Evolutionary conservation across 495 filamentous ascomycete genomes (phyloP).

Genomic region (Aspergillus sclerotiicarbonarius): DNA sequence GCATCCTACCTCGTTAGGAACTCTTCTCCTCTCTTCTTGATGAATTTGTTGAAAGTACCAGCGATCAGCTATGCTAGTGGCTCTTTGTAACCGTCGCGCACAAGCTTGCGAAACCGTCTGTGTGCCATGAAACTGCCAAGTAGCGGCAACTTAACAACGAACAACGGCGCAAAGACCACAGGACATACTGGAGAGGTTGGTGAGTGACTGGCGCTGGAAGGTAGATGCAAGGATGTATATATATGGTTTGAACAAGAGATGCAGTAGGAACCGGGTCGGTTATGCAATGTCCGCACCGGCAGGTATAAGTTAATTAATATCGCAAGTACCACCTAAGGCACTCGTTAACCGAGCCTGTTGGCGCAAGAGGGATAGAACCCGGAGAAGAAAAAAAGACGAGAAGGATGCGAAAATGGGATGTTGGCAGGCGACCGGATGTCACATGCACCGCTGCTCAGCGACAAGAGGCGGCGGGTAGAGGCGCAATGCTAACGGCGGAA

Average conservation of each 20-base stretch:
- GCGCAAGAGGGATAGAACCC: background rate
- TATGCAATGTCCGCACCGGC: conserved; percentile 24
- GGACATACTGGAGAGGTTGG: conserved; percentile 27
- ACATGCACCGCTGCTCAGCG: conserved; percentile 2
- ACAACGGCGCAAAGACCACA: conserved; percentile 25
- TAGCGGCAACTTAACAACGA: conserved; percentile 30
- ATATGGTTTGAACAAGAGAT: conserved; percentile 12
- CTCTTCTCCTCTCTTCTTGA: background rate
- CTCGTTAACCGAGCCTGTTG: background rate
- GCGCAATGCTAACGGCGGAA: conserved; percentile 6
- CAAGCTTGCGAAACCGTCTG: conserved; percentile 30
- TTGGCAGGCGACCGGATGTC: conserved; percentile 12
- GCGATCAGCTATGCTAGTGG: conserved; percentile 35
- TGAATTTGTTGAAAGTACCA: conserved; percentile 6
- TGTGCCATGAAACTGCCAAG: conserved; percentile 36
- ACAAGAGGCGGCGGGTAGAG: conserved; percentile 1
- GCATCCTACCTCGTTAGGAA: background rate
- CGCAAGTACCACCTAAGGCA: background rate
- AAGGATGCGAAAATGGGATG: conserved; percentile 7
- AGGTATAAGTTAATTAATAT: background rate
- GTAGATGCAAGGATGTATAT: conserved; percentile 10
- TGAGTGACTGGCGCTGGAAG: conserved; percentile 4
- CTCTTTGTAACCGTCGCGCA: conserved; percentile 31
- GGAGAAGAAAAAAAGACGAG: conserved; percentile 1
- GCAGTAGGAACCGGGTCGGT: conserved; percentile 15